These are phyloP conservation scores for Cutaneotrichosporon arboriforme DNA, from an alignment of 1,284 basidiomycete genomes.

Conservation along the genomic window DNA sequence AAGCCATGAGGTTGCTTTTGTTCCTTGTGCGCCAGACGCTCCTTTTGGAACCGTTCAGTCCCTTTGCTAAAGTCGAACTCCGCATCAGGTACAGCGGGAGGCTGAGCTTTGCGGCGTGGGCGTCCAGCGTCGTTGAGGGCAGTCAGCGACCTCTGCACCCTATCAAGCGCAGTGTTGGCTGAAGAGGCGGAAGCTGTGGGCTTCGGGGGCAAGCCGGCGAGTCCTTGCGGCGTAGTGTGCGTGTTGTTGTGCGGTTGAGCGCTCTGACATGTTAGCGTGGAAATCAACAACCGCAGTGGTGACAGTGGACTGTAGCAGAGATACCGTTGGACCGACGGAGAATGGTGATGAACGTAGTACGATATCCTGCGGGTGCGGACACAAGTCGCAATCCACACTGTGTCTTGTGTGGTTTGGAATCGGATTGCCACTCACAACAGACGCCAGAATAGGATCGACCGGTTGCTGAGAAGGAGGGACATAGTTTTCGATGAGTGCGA, in stretches of 20 bases:
- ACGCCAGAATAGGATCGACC: conserved; percentile 40
- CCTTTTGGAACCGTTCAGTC: conserved; percentile 35
- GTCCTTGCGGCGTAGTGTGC: neutral
- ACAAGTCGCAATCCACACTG: too few relatives aligned
- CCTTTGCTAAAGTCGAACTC: conserved; percentile 43
- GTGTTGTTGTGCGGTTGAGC: neutral
- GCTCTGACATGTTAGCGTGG: neutral
- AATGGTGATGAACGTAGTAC: too few relatives aligned
- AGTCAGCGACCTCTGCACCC: conserved; percentile 39
- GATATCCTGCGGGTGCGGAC: too few relatives aligned
- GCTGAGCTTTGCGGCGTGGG: conserved; percentile 18
- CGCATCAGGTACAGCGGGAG: conserved; percentile 38
- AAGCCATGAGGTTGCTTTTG: conserved; percentile 4
- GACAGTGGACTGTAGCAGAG: too few relatives aligned
- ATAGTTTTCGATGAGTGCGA: conserved; percentile 42
- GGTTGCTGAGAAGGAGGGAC: conserved; percentile 29
- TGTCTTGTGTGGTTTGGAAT: neutral
- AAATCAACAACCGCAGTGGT: too few relatives aligned
- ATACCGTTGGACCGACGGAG: too few relatives aligned
- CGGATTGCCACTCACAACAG: conserved; percentile 34
- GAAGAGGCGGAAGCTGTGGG: conserved; percentile 27
- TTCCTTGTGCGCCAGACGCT: conserved; percentile 26
- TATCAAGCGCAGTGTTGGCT: conserved; percentile 34
- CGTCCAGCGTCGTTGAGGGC: conserved; percentile 25
- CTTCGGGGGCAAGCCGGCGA: conserved; percentile 20